These are phyloP conservation scores for Hydnomerulius pinastri DNA, from an alignment of 768 basidiomycete species.

Conservation along the genomic window DNA sequence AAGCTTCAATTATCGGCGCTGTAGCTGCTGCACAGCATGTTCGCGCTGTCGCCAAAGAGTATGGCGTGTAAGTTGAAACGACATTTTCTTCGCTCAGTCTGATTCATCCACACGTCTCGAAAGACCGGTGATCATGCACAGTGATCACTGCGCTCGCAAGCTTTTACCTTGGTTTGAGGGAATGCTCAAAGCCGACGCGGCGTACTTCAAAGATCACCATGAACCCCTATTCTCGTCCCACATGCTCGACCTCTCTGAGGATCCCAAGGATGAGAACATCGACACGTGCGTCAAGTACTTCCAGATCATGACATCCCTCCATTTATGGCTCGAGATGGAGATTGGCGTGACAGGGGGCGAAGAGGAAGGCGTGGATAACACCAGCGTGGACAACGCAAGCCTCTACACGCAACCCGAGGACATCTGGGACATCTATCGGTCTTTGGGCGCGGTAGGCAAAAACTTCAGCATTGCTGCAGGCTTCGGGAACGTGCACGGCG, in stretches of 20 bases:
- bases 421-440: not conserved
- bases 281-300: no score
- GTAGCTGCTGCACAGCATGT: no score
- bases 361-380: not conserved
- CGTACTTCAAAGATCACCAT: not conserved
- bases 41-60: not conserved
- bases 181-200: no score
- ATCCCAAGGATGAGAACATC: no score
- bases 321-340: no score
- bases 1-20: no score
- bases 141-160: no score
- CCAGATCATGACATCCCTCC: no score
- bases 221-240: not conserved
- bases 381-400: not conserved
- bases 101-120: not conserved
- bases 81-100: no score
- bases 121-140: not conserved
- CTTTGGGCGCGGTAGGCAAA: not conserved
- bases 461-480: not conserved
- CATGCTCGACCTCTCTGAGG: no score
- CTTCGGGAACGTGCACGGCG: conserved; percentile 1
- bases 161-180: no score
- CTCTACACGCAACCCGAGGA: not conserved
- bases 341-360: no score
- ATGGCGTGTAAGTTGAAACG: not conserved